Evolutionary conservation across 192 early-diverging fungal genomes (phyloP).

Genomic region (Chytriomyces hyalinus): DNA sequence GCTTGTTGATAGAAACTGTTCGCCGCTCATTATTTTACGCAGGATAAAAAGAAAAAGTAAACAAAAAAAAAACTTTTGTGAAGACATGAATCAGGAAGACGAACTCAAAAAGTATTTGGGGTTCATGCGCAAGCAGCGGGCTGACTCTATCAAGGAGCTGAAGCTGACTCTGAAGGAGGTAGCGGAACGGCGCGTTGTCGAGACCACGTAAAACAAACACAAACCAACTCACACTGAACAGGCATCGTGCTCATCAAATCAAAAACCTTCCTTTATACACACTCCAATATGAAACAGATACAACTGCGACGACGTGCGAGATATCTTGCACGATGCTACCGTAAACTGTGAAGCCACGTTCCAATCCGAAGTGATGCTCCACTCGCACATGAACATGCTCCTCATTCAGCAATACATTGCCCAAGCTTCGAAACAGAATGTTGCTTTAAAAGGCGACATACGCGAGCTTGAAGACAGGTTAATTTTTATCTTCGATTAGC

Average conservation of each 20-base stretch:
- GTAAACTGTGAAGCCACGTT: conserved; percentile 15
- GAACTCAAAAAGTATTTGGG: conserved; percentile 18
- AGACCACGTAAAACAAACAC: conserved; percentile 10
- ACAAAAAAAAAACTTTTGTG: background rate
- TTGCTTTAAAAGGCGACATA: conserved; percentile 18
- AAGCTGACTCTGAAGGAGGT: conserved; percentile 23
- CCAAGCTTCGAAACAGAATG: conserved; percentile 2
- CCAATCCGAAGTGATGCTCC: conserved; percentile 28
- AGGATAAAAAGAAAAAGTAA: background rate
- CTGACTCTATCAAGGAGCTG: conserved; percentile 23
- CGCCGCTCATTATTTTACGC: conserved; percentile 7
- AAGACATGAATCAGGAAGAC: conserved; percentile 2
- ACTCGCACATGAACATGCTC: conserved; percentile 29
- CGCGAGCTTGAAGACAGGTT: conserved; percentile 27
- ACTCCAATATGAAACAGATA: conserved; percentile 15
- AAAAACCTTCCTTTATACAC: background rate
- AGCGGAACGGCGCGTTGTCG: conserved; percentile 8
- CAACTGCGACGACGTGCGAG: conserved; percentile 25
- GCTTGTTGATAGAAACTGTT: conserved; percentile 63
- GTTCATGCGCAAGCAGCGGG: conserved; percentile 32
- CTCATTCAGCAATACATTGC: conserved; percentile 32
- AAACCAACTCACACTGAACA: no score
- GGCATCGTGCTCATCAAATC: no score
- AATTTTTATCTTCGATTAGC: no score
- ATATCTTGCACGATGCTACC: conserved; percentile 20